These are phyloP conservation scores for Pseudoturritis turrita DNA, from an alignment of 345 rosid species.

Conservation along the genomic window DNA sequence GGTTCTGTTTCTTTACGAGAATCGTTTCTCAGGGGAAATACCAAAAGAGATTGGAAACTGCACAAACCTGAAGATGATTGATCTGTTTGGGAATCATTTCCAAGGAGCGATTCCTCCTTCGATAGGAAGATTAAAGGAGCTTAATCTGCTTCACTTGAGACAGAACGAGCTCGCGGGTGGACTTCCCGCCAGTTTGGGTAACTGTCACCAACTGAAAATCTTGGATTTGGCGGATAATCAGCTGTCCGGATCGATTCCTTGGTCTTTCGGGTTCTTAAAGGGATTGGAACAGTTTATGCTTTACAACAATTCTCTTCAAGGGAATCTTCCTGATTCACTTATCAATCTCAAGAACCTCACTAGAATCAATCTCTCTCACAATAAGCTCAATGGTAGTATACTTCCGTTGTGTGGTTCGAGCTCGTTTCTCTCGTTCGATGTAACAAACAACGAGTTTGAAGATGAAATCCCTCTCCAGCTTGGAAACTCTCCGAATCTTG, in stretches of 20 bases:
- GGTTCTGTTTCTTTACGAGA: slow-evolving; percentile 70
- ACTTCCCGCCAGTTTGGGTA: slow-evolving; percentile 67
- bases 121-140: slow-evolving; percentile 51
- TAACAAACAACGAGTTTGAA: slow-evolving; percentile 63
- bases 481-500: slow-evolving; percentile 74
- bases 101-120: slow-evolving; percentile 61
- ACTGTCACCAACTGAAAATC: slow-evolving; percentile 62
- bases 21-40: slow-evolving; percentile 59
- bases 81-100: slow-evolving; percentile 73
- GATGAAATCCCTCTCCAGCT: slow-evolving; percentile 60
- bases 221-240: slow-evolving; percentile 88
- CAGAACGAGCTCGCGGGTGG: slow-evolving; percentile 66
- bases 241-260: slow-evolving; percentile 64
- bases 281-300: slow-evolving; percentile 73
- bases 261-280: slow-evolving; percentile 46
- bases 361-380: slow-evolving; percentile 73
- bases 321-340: slow-evolving; percentile 63
- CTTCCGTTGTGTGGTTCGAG: slow-evolving; percentile 55
- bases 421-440: slow-evolving; percentile 78
- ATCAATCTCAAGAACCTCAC: slow-evolving; percentile 63
- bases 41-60: slow-evolving; percentile 88
- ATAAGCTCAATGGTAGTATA: slow-evolving; percentile 70
- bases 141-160: slow-evolving; percentile 71
- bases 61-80: slow-evolving; percentile 65
- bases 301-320: slow-evolving; percentile 84